Base-by-base conservation (phyloP, 306 rosid genomes). In the Fagus sylvatica region DNA sequence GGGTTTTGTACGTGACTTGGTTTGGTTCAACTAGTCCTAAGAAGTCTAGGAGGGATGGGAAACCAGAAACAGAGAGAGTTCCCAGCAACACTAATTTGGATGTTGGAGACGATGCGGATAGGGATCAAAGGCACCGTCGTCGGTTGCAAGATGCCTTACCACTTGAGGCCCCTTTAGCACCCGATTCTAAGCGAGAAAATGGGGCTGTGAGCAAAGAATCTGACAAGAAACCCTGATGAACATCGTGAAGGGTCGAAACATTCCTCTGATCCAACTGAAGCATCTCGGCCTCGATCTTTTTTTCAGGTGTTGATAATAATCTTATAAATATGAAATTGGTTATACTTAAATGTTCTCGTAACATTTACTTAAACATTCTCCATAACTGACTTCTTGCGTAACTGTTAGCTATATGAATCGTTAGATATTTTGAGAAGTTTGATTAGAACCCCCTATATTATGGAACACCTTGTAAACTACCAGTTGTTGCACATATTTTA, bases 41-140 rank as follows among this genome's bases (percentile, higher is more conserved):
- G 89, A 85, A 92, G 83, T 84, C 84, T 43, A 91, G 90, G 88
- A 95, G 93, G 85, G 93, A 88, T 85, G 90, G 81, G 53, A 85
- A 82, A 66, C 86, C 80, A 32, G 90, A 74, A 76, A 85, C 80
- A 10, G 90, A 84, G 60, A 90, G 88, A 85, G 41, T 71, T 39
- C 67, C 83, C 8, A 65, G 75, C 13, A 75, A 74, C 42, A 40
- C 74, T 80, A 81, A 74, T 81, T 59, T 60, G 68, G 81, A 84
- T 19, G 78, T n/a, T 68, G 87, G 74, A 80, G 84, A 72, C 53
- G 85, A 81, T 22, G 48, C 51, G 42, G 91, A 81, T 28, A 80
- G 73, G 74, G 92, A 80, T 71, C 85, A 73, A 37, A 89, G 88
- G 76, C 88, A 76, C 41, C 80, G 49, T 36, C 87, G 13, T 36